Base-by-base conservation (phyloP, 768 basidiomycete genomes). In the Leccinellum albellum region DNA sequence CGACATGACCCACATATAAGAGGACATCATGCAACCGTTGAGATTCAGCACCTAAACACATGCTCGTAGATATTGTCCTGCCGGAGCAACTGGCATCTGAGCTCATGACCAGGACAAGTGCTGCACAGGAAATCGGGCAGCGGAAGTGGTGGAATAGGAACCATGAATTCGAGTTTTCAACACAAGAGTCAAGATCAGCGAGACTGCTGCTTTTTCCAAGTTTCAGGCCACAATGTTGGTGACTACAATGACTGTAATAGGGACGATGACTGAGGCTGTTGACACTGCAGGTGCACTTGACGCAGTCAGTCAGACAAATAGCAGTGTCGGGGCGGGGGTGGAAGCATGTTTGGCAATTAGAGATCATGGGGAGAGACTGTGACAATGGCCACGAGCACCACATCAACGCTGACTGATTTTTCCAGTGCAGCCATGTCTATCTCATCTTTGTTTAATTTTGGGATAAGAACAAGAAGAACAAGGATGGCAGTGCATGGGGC, bases 11-110 rank as follows among this genome's bases (percentile, higher is more conserved):
- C 57, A 64, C 2, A 5, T 21, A 9, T 54, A 46, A 15, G 54
- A 50, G 26, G 26, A 6, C 26, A 26, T 26, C 1, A 20, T 40
- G 17, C 10, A 20, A 6, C 0, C 53, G 6, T 67, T 26, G 62
- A 15, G 62, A 59, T 8, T 15, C 33, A 2, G 23, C 20, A 4
- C 29, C 56, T 5, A 62, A 55, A 37, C 59, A 70, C 2, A 73
- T 71, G 3, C 69, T 67, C 1, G 69, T 67, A 28, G 70, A 71
- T 42, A 59, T 61, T 17, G 46, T 61, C 20, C 71, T 71, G 8
- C 55, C 56, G 21, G 65, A 71, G 7, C 58, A 63, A 17, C 48
- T 66, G 29, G 10, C 44, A 10, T 9, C 33, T 9, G 33, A 35
- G 33, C 9, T 35, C 33, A 9, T 15, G 12, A 12, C 29, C 20